Base-by-base conservation (phyloP, 768 basidiomycete species). In the Mycena vulgaris region DNA sequence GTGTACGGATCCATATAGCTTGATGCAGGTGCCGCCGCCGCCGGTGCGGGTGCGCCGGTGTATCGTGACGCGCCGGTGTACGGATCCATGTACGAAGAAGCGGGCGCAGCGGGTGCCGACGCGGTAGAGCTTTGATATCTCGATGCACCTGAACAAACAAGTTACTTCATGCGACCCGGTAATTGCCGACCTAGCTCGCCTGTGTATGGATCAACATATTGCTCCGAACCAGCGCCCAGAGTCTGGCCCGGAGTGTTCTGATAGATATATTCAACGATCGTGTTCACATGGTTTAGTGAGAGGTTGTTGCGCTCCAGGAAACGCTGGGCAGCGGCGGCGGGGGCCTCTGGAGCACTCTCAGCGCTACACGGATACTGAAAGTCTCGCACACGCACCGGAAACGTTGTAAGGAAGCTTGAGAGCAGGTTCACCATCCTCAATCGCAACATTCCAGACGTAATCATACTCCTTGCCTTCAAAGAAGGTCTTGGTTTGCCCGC, bases 391-490 rank as follows among this genome's bases (percentile, higher is more conserved):
- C 88, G 64, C 70, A 94, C 96, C 97, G 51, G 90, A 88, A 28
- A 89, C 90, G 78, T 99, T 98, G 80, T 95, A 99, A 0, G 97
- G 97, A 25, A 99, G 86, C 77, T 98, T 99, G 72, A 99, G 84
- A 9, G 97, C 92, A 14, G 97, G 97, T 19, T 89, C 90, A 3
- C 96, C 97, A 68, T 98, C 97, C 76, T 95, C 88, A 30, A 98
- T 92, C 76, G 99, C 98, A 39, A 99, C 97, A 77, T 98, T 97
- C 76, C 99, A 98, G n/a, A 99, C 97, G 76, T 98, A 98, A 81
- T 99, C 98, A 77, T 97, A 99, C 81, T 99, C 97, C 77, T 92
- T 92, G 21, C 98, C 98, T 74, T 96, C 72, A 57, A 70, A 73
- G 51, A 57, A 67, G 81, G 77, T 93, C 93, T n/a, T 98, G 86